Evolutionary conservation across 129 eudicot genomes (phyloP), one percentile per base, ranked within the genome.

Genomic region (Rutidosis leptorrhynchoides): DNA sequence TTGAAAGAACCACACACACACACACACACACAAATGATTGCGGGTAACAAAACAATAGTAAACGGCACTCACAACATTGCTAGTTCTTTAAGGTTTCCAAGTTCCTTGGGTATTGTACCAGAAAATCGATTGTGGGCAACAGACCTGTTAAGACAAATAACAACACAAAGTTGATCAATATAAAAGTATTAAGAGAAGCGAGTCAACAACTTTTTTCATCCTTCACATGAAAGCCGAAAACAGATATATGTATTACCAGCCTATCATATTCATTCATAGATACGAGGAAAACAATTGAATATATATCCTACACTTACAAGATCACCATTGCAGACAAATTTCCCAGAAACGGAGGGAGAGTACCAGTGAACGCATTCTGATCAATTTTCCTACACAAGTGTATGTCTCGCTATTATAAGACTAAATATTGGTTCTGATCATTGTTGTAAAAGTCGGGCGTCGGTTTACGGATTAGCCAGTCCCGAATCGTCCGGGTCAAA

Each of bases 341-440:
- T 58, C 89, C 87, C 58, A 88, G 82, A 70, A 83, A 79, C 3
- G 85, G 20, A 43, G 96, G 82, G 69, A 88, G 48, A 37, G 85
- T 71, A 81, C 96, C 96, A 30, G 92, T 78, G 66, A 85, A 78
- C 56, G 79, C 79, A 73, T 88, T 88, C 48, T 78, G 83, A 58
- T 82, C 75, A 66, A 84, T 53, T 58, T 72, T 67, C 71, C 90
- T 81, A 81, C 74, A 80, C 29, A 62, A 14, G 15, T 64, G 16
- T 30, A 64, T 26, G 24, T 52, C 59, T 64, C 72, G 22, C 33
- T 22, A n/a, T 42, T 42, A 27, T 6, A 29, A 28, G 58, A 4
- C 32, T 56, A 58, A 60, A 68, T 43, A 40, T 60, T 37, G 5
- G 27, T 58, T 30, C 62, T 27, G 25, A 62, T n/a, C 32, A 16